Percentiles rank a stretch among this genome's conserved stretches.
Conservation (phyloP, 2,329 filamentous ascomycete species). For the Stemphylium beticola region DNA sequence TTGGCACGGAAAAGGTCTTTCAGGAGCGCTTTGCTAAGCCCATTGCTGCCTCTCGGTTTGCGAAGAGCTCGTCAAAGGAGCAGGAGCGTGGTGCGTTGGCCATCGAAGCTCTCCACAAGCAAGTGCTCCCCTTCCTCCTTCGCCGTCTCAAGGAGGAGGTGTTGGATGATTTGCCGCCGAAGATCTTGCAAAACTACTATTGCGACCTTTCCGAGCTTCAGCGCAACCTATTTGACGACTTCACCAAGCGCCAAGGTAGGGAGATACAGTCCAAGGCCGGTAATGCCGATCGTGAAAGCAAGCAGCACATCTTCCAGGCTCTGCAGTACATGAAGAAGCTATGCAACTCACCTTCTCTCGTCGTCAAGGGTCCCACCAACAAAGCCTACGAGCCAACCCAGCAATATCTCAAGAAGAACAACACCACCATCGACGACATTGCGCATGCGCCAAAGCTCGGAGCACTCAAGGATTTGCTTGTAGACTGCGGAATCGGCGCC, state of each 20-base stretch:
- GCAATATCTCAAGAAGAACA: slow-evolving; percentile 75
- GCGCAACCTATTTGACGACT: slow-evolving; percentile 94
- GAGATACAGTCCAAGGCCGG: slow-evolving; percentile 83
- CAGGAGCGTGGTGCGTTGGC: slow-evolving; percentile 95
- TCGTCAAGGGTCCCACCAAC: slow-evolving; percentile 87
- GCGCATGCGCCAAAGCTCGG: slow-evolving; percentile 90
- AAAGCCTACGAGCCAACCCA: slow-evolving; percentile 90
- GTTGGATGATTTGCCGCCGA: slow-evolving; percentile 91
- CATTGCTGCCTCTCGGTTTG: slow-evolving; percentile 91
- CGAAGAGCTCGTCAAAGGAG: slow-evolving; percentile 97
- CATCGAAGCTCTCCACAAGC: slow-evolving; percentile 98
- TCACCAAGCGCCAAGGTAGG: slow-evolving; percentile 90
- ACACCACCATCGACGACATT: slow-evolving; percentile 82
- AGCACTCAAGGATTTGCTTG: slow-evolving; percentile 86
- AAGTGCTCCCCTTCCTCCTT: slow-evolving; percentile 94
- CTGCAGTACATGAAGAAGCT: slow-evolving; percentile 99
- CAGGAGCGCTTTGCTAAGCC: slow-evolving; percentile 93
- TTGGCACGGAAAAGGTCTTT: slow-evolving; percentile 97
- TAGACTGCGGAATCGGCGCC: slow-evolving; percentile 96
- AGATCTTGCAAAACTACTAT: slow-evolving; percentile 99
- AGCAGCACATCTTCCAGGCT: slow-evolving; percentile 98
- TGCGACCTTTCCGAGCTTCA: slow-evolving; percentile 96
- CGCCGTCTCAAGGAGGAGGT: slow-evolving; percentile 98
- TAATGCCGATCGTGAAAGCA: slow-evolving; percentile 83
- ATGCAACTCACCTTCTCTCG: slow-evolving; percentile 94